Conservation (phyloP, 108 stramenopile species). For the Cyclotella cryptica region DNA sequence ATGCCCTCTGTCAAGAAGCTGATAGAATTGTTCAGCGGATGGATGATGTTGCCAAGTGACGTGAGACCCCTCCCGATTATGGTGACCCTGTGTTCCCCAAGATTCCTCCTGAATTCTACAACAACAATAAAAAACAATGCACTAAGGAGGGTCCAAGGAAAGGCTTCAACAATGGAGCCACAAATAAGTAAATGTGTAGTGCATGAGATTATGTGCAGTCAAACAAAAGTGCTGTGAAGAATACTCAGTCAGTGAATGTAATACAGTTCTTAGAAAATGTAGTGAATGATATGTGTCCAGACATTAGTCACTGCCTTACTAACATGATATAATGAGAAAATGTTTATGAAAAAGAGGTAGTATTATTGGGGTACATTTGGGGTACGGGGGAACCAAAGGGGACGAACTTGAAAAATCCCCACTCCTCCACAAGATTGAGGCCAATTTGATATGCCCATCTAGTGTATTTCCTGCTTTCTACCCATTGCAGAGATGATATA, state of each 20-base stretch:
- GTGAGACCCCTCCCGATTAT: slow-evolving; percentile 8
- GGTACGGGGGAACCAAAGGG: background rate
- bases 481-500: too few relatives aligned
- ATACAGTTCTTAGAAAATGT: too few relatives aligned
- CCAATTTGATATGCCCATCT: too few relatives aligned
- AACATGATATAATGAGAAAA: background rate
- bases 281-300: too few relatives aligned
- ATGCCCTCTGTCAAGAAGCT: slow-evolving; percentile 4
- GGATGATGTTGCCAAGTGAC: slow-evolving; percentile 16
- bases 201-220: too few relatives aligned
- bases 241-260: background rate
- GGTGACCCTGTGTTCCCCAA: background rate
- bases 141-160: too few relatives aligned
- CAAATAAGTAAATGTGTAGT: background rate
- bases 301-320: background rate
- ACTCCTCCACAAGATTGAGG: too few relatives aligned
- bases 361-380: too few relatives aligned
- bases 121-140: background rate
- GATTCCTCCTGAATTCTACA: slow-evolving; percentile 7
- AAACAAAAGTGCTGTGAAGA: too few relatives aligned
- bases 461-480: too few relatives aligned
- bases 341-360: background rate
- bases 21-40: slow-evolving; percentile 3
- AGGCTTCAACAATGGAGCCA: background rate
- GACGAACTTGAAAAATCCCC: background rate